phyloP scores from a whole-genome alignment of 2,329 filamentous ascomycete genomes.

The Penicillium occitanis region DNA sequence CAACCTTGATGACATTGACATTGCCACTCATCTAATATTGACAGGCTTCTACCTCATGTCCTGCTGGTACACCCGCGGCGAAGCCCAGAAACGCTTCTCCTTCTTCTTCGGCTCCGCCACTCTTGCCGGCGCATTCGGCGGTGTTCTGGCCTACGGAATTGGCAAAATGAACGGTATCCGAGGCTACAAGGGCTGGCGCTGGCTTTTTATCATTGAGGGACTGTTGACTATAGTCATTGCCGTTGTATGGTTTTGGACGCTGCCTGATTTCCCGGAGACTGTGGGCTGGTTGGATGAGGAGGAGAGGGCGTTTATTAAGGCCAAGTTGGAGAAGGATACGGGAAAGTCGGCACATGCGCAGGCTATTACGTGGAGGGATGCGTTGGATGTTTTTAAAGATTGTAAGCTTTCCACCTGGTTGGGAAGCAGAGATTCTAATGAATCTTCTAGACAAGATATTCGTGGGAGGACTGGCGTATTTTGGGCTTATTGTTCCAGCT shows the following conservation, averaged over 20 bases:
- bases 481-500: slow-evolving; percentile 73
- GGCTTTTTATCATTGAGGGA: slow-evolving; percentile 63
- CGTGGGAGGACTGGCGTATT: slow-evolving; percentile 76
- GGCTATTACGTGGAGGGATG: slow-evolving; percentile 59
- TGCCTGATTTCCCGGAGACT: slow-evolving; percentile 74
- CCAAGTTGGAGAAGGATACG: slow-evolving; percentile 66
- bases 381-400: slow-evolving; percentile 67
- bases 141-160: slow-evolving; percentile 60
- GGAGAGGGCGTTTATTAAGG: slow-evolving; percentile 66
- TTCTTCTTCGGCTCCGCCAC: slow-evolving; percentile 84
- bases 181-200: slow-evolving; percentile 59
- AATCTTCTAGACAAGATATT: slow-evolving; percentile 58
- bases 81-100: slow-evolving; percentile 87
- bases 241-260: slow-evolving; percentile 61
- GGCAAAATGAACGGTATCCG: slow-evolving; percentile 55
- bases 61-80: slow-evolving; percentile 79
- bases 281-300: slow-evolving; percentile 70
- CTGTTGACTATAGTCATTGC: slow-evolving; percentile 62
- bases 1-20: neutral
- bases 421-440: neutral
- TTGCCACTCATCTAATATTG: neutral
- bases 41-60: slow-evolving; percentile 63
- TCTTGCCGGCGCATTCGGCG: slow-evolving; percentile 62
- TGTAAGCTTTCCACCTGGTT: slow-evolving; percentile 36
- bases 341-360: slow-evolving; percentile 65